Percentiles rank a stretch among this genome's conserved stretches.
Conservation (phyloP, 345 rosid species). For the Salix exigua region DNA sequence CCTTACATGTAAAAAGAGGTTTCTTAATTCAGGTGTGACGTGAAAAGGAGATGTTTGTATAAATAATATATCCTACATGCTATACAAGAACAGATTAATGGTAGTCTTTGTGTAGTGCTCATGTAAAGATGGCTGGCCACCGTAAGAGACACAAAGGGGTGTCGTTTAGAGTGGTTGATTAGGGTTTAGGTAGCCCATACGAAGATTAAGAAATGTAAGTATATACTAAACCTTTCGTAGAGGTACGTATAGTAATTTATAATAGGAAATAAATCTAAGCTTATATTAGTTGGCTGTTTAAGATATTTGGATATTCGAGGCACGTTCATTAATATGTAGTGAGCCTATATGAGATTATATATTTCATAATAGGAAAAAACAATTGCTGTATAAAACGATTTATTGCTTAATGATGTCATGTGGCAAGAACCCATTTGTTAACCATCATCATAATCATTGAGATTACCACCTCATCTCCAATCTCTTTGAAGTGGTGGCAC, state of each 20-base stretch:
- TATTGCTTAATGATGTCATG: not conserved
- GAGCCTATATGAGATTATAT: not conserved
- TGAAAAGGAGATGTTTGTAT: constrained; percentile 23
- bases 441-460: not conserved
- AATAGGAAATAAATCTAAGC: constrained; percentile 17
- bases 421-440: not conserved
- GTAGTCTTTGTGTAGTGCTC: constrained; percentile 8
- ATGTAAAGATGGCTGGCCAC: constrained; percentile 34
- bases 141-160: constrained; percentile 6
- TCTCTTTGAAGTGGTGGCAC: no score
- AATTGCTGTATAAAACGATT: not conserved
- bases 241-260: not conserved
- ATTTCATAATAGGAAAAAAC: not conserved
- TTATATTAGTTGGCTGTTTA: not conserved
- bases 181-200: constrained; percentile 49
- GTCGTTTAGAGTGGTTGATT: constrained; percentile 32
- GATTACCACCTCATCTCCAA: no score
- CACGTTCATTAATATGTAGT: no score
- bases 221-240: not conserved
- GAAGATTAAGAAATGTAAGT: constrained; percentile 32
- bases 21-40: not conserved
- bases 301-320: no score
- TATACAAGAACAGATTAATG: constrained; percentile 7
- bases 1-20: constrained; percentile 1
- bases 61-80: constrained; percentile 9